Evolutionary conservation across 2,329 filamentous ascomycete genomes (phyloP).

Genomic region (Cytospora piceae): DNA sequence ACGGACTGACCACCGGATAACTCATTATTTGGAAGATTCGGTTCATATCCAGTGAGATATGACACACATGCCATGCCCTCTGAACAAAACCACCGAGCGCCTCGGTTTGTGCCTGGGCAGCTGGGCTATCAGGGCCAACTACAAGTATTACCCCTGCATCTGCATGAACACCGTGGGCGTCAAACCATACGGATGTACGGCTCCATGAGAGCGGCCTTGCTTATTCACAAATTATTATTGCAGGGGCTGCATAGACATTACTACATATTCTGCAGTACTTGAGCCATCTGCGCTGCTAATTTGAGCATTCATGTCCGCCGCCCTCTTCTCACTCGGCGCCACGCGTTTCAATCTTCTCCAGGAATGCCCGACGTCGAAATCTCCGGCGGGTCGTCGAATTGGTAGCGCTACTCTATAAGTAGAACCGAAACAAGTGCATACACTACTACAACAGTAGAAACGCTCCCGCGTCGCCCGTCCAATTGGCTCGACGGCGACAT

Average conservation of each 20-base stretch:
- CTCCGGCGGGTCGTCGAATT: not conserved
- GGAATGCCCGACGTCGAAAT: not conserved
- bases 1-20: not conserved
- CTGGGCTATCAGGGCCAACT: constrained; percentile 2
- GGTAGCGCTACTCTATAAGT: not conserved
- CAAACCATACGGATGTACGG: not conserved
- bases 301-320: constrained; percentile 8
- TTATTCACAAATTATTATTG: constrained; percentile 1
- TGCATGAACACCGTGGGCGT: constrained; percentile 18
- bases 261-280: not conserved
- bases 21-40: not conserved
- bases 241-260: constrained; percentile 12
- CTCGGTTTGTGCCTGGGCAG: not conserved
- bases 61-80: not conserved
- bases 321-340: constrained; percentile 14
- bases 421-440: not conserved
- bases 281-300: constrained; percentile 17
- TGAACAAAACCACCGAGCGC: not conserved
- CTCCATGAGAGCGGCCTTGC: not conserved
- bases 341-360: constrained; percentile 11
- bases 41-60: not conserved
- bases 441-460: too few relatives aligned
- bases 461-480: not conserved
- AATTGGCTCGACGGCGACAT: not conserved
- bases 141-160: constrained; percentile 2